Evolutionary conservation across 495 filamentous ascomycete genomes (phyloP).

Genomic region (Elaphomyces granulatus): DNA sequence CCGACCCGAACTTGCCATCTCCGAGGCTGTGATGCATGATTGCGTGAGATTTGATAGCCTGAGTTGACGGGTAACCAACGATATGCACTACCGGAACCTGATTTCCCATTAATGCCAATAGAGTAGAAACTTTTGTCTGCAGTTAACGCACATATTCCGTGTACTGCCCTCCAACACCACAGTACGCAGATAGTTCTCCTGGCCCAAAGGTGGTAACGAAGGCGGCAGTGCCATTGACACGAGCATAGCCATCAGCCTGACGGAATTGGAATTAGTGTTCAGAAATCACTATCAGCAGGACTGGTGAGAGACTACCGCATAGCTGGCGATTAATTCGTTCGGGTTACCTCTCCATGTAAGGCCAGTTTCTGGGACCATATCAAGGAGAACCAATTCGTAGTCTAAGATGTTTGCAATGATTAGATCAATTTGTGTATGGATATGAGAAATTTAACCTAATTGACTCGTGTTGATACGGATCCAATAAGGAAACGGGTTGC

Average conservation of each 20-base stretch:
- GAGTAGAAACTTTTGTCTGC: too few relatives aligned
- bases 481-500: too few relatives aligned
- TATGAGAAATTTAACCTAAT: not conserved
- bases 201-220: slow-evolving; percentile 5
- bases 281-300: not conserved
- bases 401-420: too few relatives aligned
- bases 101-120: too few relatives aligned
- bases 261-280: not conserved
- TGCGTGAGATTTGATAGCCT: not conserved
- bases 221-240: slow-evolving; percentile 1
- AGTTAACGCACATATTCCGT: not conserved
- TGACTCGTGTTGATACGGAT: too few relatives aligned
- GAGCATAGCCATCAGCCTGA: slow-evolving; percentile 2
- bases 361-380: slow-evolving; percentile 1
- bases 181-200: slow-evolving; percentile 1
- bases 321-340: slow-evolving; percentile 3
- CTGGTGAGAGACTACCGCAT: not conserved
- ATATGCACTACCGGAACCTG: slow-evolving; percentile 4
- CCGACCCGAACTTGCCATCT: not conserved
- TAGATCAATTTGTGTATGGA: not conserved
- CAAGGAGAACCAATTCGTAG: slow-evolving; percentile 3
- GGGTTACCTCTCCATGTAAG: slow-evolving; percentile 1
- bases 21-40: slow-evolving; percentile 4
- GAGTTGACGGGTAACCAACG: slow-evolving; percentile 2
- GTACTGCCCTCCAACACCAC: slow-evolving; percentile 3